phyloP scores from a whole-genome alignment of 2,329 filamentous ascomycete species.

The Pseudovirgaria hyperparasitica region DNA sequence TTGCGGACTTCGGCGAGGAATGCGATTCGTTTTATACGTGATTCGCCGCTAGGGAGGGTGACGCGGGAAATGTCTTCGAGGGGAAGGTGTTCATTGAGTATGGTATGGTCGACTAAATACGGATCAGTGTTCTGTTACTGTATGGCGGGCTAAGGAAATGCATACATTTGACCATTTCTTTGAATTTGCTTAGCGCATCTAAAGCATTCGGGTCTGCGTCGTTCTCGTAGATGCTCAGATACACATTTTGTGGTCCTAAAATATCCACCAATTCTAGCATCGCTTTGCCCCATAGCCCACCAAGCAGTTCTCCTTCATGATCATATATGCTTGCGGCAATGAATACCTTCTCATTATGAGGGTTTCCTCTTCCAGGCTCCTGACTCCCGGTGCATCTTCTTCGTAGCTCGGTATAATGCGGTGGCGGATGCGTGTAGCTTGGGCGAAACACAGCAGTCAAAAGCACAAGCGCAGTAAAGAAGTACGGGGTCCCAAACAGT shows the following conservation, averaged over 20 bases:
- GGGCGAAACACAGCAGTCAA: slow-evolving; percentile 38
- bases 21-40: slow-evolving; percentile 57
- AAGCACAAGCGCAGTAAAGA: slow-evolving; percentile 24
- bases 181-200: slow-evolving; percentile 41
- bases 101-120: slow-evolving; percentile 27
- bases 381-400: slow-evolving; percentile 15
- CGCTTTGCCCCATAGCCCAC: slow-evolving; percentile 50
- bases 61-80: slow-evolving; percentile 45
- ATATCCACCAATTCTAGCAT: slow-evolving; percentile 50
- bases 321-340: slow-evolving; percentile 63
- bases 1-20: slow-evolving; percentile 65
- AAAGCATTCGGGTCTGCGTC: slow-evolving; percentile 47
- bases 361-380: slow-evolving; percentile 33
- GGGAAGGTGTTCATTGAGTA: slow-evolving; percentile 49
- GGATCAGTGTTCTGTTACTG: background rate
- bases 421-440: slow-evolving; percentile 42
- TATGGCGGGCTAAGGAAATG: background rate
- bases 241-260: slow-evolving; percentile 55
- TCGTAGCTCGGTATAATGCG: slow-evolving; percentile 37
- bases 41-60: slow-evolving; percentile 47
- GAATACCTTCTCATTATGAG: slow-evolving; percentile 53
- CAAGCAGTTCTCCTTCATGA: slow-evolving; percentile 43
- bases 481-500: slow-evolving; percentile 18
- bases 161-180: slow-evolving; percentile 34
- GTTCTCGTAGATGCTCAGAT: slow-evolving; percentile 63